Base-by-base conservation (phyloP, 2,329 filamentous ascomycete genomes). In the Simplicillium aogashimaense region DNA sequence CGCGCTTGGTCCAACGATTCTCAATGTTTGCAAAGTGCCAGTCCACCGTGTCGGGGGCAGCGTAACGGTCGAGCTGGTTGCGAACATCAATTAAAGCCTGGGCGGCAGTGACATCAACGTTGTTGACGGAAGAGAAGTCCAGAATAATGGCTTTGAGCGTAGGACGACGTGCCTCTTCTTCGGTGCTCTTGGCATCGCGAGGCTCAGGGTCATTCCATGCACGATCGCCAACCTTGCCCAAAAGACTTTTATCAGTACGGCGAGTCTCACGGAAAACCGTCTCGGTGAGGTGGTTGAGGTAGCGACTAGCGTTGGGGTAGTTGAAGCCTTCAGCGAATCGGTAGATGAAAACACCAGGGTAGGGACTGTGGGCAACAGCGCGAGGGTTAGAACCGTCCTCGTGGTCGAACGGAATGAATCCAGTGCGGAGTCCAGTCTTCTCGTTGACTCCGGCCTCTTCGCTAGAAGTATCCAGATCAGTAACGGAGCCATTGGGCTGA, bases 271-370 rank as follows among this genome's bases (percentile, higher is more conserved):
- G 50, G 41, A 68, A 68, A 33, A 75, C 62, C 35, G 60, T 57
- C 15, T 72, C 63, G 3, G 78, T 76, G 38, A 94, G 70, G 53
- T 86, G 77, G 53, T 95, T 88, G 42, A 95, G 76, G 47, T 94
- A 88, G 57, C 86, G 81, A 53, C 86, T 86, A 15, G 88, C 88
- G 51, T 95, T 98, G 44, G 90, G 87, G 54, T 97, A 98, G 63
- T 92, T 94, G 71, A 94, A 95, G 34, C 89, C 86, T 64, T 97
- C 90, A 0, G 84, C 80, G 61, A 95, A 95, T 35, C 90, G 81
- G 66, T 94, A 97, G 54, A 97, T 94, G 63, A 97, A 94, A 49
- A 98, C 75, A 39, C 92, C 92, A 1, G 90, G 90, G 53, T 92
- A 86, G 1, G 92, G 89, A 40, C 78, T 78, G 45, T 85, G 72